phyloP scores from a whole-genome alignment of 306 rosid genomes.

The Pyrus bretschneideri region DNA sequence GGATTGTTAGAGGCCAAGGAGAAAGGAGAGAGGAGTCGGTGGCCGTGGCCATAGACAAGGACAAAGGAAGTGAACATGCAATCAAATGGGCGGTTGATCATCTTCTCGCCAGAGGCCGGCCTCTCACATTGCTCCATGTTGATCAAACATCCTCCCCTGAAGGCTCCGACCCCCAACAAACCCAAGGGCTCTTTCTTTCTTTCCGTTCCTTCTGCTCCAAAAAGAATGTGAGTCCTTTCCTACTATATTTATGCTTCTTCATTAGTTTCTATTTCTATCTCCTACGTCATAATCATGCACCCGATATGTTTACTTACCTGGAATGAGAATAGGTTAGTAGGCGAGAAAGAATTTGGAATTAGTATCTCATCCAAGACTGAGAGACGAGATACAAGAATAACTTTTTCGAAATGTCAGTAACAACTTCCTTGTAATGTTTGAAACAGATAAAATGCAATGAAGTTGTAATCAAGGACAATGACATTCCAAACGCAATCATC shows the following conservation, averaged over 20 bases:
- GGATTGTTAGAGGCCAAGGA: slow-evolving; percentile 2
- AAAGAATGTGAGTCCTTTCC: slow-evolving; percentile 42
- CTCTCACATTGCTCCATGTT: slow-evolving; percentile 53
- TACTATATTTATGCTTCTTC: not conserved
- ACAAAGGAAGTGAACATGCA: slow-evolving; percentile 74
- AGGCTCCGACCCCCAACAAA: slow-evolving; percentile 27
- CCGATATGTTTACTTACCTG: not conserved
- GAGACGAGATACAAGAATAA: too few relatives aligned
- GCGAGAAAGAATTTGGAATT: too few relatives aligned
- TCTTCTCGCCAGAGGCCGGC: slow-evolving; percentile 62
- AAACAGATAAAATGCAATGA: slow-evolving; percentile 70
- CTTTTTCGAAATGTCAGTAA: too few relatives aligned
- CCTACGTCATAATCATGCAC: not conserved
- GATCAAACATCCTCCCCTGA: slow-evolving; percentile 32
- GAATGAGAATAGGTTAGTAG: not conserved
- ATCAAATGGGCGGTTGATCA: slow-evolving; percentile 77
- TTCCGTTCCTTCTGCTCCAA: slow-evolving; percentile 77
- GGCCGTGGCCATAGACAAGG: slow-evolving; percentile 78
- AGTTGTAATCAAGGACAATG: slow-evolving; percentile 48
- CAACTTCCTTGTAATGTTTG: not conserved
- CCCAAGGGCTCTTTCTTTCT: slow-evolving; percentile 61
- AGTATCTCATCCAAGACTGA: too few relatives aligned
- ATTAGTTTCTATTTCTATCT: not conserved
- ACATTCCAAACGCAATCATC: slow-evolving; percentile 48
- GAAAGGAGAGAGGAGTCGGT: slow-evolving; percentile 49